Evolutionary conservation across 345 rosid species (phyloP).

Genomic region (Citrus sp.): DNA sequence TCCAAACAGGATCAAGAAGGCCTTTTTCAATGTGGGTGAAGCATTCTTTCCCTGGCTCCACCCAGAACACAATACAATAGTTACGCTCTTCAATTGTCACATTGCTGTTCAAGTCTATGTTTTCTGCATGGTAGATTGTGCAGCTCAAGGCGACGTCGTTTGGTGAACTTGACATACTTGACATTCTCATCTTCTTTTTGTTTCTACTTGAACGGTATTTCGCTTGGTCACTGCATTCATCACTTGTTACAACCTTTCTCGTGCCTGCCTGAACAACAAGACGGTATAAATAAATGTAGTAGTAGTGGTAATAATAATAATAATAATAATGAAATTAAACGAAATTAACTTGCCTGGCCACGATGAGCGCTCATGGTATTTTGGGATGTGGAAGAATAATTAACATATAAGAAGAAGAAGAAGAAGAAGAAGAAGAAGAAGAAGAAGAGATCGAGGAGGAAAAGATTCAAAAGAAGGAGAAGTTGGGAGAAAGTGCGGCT

Average conservation of each 20-base stretch:
- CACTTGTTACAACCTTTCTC: background rate
- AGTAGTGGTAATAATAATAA: too few species aligned
- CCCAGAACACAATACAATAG: slow-evolving; percentile 4
- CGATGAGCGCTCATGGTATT: background rate
- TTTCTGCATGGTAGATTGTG: slow-evolving; percentile 3
- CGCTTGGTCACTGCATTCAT: too few species aligned
- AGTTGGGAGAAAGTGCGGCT: background rate
- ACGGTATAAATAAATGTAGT: too few species aligned
- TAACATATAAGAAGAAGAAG: background rate
- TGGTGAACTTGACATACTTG: background rate
- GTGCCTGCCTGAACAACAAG: background rate
- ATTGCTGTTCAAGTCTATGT: background rate
- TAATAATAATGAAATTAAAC: background rate
- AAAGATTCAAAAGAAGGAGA: background rate
- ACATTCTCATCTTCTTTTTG: background rate
- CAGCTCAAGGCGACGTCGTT: background rate
- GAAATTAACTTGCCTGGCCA: background rate
- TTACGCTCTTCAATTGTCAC: background rate
- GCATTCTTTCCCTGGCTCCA: background rate
- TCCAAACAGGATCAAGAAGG: slow-evolving; percentile 8
- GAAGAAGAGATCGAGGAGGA: background rate
- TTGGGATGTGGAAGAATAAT: background rate
- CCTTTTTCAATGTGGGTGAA: background rate
- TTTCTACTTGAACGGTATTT: background rate
- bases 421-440: background rate